Conservation (phyloP, 2,329 filamentous ascomycete species). For the Apiospora aurea region DNA sequence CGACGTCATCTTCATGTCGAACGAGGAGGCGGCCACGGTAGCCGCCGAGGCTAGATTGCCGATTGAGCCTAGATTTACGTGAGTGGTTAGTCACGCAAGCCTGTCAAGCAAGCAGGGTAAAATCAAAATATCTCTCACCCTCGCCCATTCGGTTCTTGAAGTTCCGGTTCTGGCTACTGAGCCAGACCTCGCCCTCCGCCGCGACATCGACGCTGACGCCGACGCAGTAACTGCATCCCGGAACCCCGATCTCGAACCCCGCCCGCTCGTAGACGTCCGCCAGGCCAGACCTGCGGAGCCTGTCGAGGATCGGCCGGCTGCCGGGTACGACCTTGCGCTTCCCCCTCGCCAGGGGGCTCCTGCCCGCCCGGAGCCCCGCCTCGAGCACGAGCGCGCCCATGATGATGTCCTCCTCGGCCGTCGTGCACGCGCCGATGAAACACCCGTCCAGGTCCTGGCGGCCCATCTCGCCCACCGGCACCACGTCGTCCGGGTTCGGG, state of each 20-base stretch:
- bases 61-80: slow-evolving; percentile 45
- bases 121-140: too few species aligned
- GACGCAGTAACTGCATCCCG: slow-evolving; percentile 54
- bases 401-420: slow-evolving; percentile 52
- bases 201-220: slow-evolving; percentile 51
- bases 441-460: slow-evolving; percentile 47
- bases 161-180: slow-evolving; percentile 55
- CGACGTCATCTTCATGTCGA: slow-evolving; percentile 51
- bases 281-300: slow-evolving; percentile 45
- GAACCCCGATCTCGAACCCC: slow-evolving; percentile 50
- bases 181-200: slow-evolving; percentile 49
- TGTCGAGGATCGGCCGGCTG: slow-evolving; percentile 46
- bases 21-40: slow-evolving; percentile 54
- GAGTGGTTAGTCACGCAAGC: background rate
- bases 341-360: slow-evolving; percentile 41
- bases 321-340: slow-evolving; percentile 51
- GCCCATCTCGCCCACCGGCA: slow-evolving; percentile 45
- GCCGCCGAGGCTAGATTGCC: slow-evolving; percentile 54
- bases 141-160: slow-evolving; percentile 56
- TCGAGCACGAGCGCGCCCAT: slow-evolving; percentile 50
- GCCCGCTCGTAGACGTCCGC: slow-evolving; percentile 47
- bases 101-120: too few species aligned
- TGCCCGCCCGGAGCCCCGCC: slow-evolving; percentile 43
- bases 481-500: slow-evolving; percentile 52
- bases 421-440: slow-evolving; percentile 57